phyloP scores from a whole-genome alignment of 2,329 filamentous ascomycete species.

The Elsinoe perseae region DNA sequence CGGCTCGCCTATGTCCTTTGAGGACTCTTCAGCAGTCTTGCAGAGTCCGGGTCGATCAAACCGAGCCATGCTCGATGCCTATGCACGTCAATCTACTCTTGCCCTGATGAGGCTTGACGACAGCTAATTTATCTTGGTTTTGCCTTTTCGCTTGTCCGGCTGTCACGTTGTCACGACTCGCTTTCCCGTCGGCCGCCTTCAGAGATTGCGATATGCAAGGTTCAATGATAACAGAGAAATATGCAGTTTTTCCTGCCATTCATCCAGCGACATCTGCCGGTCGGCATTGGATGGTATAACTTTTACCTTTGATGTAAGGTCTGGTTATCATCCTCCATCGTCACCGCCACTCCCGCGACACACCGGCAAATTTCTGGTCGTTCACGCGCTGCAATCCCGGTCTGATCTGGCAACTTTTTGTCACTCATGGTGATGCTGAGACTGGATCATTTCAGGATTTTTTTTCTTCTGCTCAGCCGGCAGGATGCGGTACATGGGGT shows the following conservation, averaged over 20 bases:
- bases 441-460: not conserved
- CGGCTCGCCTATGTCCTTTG: not conserved
- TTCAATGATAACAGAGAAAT: not conserved
- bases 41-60: constrained; percentile 13
- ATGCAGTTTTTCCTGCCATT: not conserved
- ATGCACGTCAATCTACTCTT: constrained; percentile 14
- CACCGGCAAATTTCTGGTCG: not conserved
- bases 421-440: not conserved
- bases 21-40: too few relatives aligned
- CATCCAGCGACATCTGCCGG: not conserved
- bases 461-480: not conserved
- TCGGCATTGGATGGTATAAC: not conserved
- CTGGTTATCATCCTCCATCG: constrained; percentile 5
- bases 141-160: too few relatives aligned
- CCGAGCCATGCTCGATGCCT: constrained; percentile 1
- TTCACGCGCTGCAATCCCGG: not conserved
- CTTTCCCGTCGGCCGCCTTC: not conserved
- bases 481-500: not conserved
- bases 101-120: not conserved
- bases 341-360: constrained; percentile 6
- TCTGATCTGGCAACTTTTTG: not conserved
- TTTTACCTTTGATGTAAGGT: not conserved
- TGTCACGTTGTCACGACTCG: not conserved
- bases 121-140: constrained; percentile 3
- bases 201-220: constrained; percentile 10